A percentile compares a stretch with the other conserved stretches of the same genome.
These are phyloP conservation scores for Torrubiella hemipterigena DNA, from an alignment of 2,329 filamentous ascomycete genomes.

Conservation along the genomic window DNA sequence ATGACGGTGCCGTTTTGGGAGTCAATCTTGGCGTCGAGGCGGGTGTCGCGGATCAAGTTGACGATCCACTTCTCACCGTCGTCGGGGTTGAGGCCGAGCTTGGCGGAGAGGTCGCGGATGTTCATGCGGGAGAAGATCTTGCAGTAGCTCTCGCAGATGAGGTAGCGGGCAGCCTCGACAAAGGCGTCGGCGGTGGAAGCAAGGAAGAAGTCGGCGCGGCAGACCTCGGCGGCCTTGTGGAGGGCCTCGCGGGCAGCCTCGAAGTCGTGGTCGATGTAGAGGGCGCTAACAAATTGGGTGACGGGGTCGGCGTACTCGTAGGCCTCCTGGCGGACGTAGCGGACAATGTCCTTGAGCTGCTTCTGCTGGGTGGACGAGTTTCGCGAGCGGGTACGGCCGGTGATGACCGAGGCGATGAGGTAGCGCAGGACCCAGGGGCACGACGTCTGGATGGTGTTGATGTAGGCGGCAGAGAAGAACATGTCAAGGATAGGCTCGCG, in stretches of 20 bases:
- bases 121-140: conserved; percentile 99
- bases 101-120: conserved; percentile 88
- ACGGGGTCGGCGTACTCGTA: conserved; percentile 97
- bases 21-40: conserved; percentile 97
- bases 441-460: conserved; percentile 98
- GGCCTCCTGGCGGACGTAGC: conserved; percentile 90
- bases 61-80: conserved; percentile 99
- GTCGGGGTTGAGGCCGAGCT: conserved; percentile 81
- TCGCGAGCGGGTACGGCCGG: conserved; percentile 69
- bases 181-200: conserved; percentile 74
- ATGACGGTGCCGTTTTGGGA: conserved; percentile 97
- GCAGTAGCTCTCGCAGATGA: conserved; percentile 99
- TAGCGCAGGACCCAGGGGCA: conserved; percentile 97
- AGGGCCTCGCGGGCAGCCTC: conserved; percentile 90
- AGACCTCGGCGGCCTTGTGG: conserved; percentile 75
- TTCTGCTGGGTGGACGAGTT: conserved; percentile 89
- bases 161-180: conserved; percentile 84
- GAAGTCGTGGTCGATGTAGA: conserved; percentile 80
- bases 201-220: conserved; percentile 93
- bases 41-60: conserved; percentile 94
- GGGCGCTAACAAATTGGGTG: conserved; percentile 89
- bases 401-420: conserved; percentile 87
- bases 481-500: conserved; percentile 88
- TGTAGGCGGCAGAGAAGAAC: conserved; percentile 94
- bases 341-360: conserved; percentile 93